Base-by-base conservation (phyloP, 257 asterid genomes). In the Galeopsis tetrahit region DNA sequence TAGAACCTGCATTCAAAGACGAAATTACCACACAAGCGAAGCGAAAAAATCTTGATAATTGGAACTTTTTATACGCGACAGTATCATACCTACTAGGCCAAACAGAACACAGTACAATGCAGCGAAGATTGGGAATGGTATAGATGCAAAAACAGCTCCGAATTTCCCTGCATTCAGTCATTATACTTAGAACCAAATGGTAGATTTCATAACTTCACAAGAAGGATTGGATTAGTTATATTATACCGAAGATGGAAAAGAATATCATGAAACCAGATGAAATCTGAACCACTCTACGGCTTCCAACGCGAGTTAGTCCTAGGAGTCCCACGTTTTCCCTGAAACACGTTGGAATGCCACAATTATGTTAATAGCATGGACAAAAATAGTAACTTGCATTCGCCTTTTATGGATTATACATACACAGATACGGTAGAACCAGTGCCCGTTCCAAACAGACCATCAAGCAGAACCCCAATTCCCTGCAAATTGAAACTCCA, bases 291-390 rank as follows among this genome's bases (percentile, higher is more conserved):
- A 95, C 99, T 83, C 99, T 82, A 13, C 99, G 97, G 70, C 99
- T 95, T 78, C 99, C 99, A 33, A 95, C 99, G 75, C 98, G 93
- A 60, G 99, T 95, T 57, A 95, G 92, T 67, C 99, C 99, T 61
- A 95, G 97, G 69, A 95, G 98, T 44, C 99, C 99, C 68, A 95
- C 91, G 63, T 95, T 95, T 82, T 95, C 99, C 83, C 99, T 95
- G 88, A 72, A 84, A 21, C 28, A 21, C 28, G 28, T 21, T 21
- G 28, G 28, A 21, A 81, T 68, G 73, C 42, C 57, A 52, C 21
- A 17, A 38, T 66, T 14, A 1, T 7, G 17, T 55, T 55, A 28
- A 17, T 17, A 53, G 57, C 42, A 17, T 10, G 39, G 49, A 70
- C 43, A 2, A 8, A 74, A 66, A 56, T 10, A 46, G 33, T 11